Evolutionary conservation across 805 yeast species (phyloP), one percentile per base, ranked within the genome.

Genomic region (Spathaspora passalidarum): DNA sequence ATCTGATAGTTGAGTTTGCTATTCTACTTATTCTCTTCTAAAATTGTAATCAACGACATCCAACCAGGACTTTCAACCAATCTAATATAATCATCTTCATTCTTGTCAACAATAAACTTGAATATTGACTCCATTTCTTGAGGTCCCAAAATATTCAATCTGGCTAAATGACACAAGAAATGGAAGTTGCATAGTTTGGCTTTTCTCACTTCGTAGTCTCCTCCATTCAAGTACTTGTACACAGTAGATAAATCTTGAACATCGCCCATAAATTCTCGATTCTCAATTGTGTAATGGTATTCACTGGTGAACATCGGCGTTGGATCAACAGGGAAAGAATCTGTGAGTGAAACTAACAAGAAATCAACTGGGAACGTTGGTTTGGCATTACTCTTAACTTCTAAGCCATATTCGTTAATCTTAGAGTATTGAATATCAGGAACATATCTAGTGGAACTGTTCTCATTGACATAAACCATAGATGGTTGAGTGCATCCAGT

Each of bases 281-380:
- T 86, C 54, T 88, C 96, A 61, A 91, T 79, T 1, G 94, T 82
- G 91, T 3, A 66, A 16, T 25, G 62, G n/a, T 14, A 21, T 18
- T 38, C 38, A 26, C 59, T 61, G 7, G 62, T 62, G 63, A 87
- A 86, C 49, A 69, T 52, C 2, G 88, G 82, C 4, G 52, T 59
- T 0, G 82, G 75, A 0, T 72, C 69, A 50, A 82, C 79, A 1
- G 96, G 96, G 76, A 94, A 92, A 2, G 98, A 97, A 63, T 94
- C 98, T 4, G 95, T 84, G 50, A 92, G 68, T 2, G 97, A 84
- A 0, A 92, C 96, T 44, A 94, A 66, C 49, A 90, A 64, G 60
- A 87, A 90, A 49, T 90, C 97, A n/a, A 86, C 90, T 1, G 97
- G 97, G 62, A 90, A 88, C 19, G 94, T 86, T 1, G 97, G 96